Evolutionary conservation across 2,329 filamentous ascomycete species (phyloP), one percentile per base, ranked within the genome.

Genomic region (Exophiala viscosa): DNA sequence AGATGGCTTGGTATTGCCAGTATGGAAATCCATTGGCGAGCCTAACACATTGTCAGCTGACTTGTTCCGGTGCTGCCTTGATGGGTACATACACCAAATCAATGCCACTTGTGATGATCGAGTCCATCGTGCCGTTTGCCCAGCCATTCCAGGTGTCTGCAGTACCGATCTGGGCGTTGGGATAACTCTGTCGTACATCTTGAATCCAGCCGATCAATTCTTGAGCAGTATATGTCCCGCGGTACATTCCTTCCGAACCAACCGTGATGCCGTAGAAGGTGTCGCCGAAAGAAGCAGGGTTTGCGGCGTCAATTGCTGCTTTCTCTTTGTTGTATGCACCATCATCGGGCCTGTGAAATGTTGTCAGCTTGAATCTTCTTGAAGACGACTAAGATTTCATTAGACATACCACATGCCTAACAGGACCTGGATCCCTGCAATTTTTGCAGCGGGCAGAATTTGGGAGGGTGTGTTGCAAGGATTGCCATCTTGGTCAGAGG

Each of bases 111-210:
- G 69, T 68, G 63, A 87, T 80, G 58, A 87, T 72, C 11, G 79
- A 73, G 67, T 88, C 81, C 35, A 80, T 84, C 20, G 84, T 86
- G 35, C 84, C 84, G 65, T 87, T 84, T 42, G 79, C 76, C 64
- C 76, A 84, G 70, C 85, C 86, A 73, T 87, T 88, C 85, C 85
- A 88, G 66, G 77, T 82, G 70, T 88, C 85, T 6, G 85, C 85
- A 9, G 83, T 87, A 45, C 85, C 85, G 40, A 87, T 75, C 60
- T 77, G 80, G 62, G 83, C 73, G 35, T 70, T 70, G 20, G 60
- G 78, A 74, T 65, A 85, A 31, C 78, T 71, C 36, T 71, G 66
- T 72, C 83, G 80, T 58, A 86, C 79, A 45, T 81, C 75, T 54
- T 78, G 71, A 68, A 88, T 86, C 69, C 83, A 83, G 51, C 69